Evolutionary conservation across 495 filamentous ascomycete genomes (phyloP).

Genomic region (Penicillium bovifimosum): DNA sequence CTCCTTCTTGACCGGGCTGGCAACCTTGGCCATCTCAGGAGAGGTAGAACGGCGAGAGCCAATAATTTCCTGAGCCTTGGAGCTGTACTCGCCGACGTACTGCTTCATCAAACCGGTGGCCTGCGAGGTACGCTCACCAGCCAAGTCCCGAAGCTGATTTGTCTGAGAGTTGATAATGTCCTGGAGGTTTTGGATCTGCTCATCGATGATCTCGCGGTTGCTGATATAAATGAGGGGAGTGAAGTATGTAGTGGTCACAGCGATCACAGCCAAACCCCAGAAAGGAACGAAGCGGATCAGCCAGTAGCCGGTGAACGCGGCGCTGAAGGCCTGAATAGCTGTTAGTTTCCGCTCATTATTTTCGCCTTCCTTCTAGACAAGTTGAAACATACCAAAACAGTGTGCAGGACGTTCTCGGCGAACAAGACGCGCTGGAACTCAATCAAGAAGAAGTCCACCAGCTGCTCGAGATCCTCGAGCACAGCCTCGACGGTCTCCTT

Average conservation of each 20-base stretch:
- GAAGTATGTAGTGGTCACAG: conserved; percentile 71
- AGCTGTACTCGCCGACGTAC: conserved; percentile 76
- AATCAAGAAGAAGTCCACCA: conserved; percentile 96
- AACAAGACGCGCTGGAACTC: conserved; percentile 94
- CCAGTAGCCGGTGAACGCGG: conserved; percentile 83
- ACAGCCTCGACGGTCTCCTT: conserved; percentile 74
- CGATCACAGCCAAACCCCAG: conserved; percentile 84
- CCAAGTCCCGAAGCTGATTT: conserved; percentile 70
- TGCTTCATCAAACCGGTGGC: conserved; percentile 72
- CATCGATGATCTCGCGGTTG: conserved; percentile 92
- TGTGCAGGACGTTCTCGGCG: conserved; percentile 83
- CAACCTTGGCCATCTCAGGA: conserved; percentile 40
- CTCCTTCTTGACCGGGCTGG: conserved; percentile 33
- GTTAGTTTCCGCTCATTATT: conserved; percentile 16
- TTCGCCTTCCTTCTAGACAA: neutral
- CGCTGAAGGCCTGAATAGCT: conserved; percentile 60
- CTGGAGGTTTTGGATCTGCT: conserved; percentile 65
- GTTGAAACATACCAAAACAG: conserved; percentile 61
- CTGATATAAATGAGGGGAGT: conserved; percentile 84
- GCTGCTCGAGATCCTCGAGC: conserved; percentile 80
- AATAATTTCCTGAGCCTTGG: conserved; percentile 76
- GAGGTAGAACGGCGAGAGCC: conserved; percentile 46
- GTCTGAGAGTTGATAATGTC: conserved; percentile 77
- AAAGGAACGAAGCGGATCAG: conserved; percentile 89
- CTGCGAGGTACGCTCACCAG: conserved; percentile 72